A percentile compares a stretch with the other conserved stretches of the same genome.
Conservation (phyloP, 2,329 filamentous ascomycete genomes). For the Cordyceps cicadae region DNA sequence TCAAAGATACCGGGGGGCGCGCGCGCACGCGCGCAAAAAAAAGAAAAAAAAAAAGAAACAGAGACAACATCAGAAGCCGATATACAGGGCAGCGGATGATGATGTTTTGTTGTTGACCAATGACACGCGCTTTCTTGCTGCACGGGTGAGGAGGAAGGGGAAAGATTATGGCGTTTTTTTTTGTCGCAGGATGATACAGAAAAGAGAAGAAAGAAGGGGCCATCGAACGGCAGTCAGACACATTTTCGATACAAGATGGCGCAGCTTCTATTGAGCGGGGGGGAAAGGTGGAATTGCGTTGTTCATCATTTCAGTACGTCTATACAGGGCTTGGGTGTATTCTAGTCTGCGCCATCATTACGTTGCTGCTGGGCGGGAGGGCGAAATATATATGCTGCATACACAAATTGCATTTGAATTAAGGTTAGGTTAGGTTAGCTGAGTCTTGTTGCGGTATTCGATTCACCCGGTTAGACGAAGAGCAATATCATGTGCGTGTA, state of each 20-base stretch:
- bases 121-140: too few relatives aligned
- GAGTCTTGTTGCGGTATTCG: background rate
- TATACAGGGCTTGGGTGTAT: background rate
- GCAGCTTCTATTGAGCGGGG: background rate
- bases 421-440: background rate
- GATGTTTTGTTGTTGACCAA: too few relatives aligned
- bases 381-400: slow-evolving; percentile 4
- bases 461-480: background rate
- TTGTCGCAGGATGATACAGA: too few relatives aligned
- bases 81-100: too few relatives aligned
- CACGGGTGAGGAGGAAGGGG: too few relatives aligned
- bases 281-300: background rate
- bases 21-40: too few relatives aligned
- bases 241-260: background rate
- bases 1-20: too few relatives aligned
- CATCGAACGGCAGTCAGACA: too few relatives aligned
- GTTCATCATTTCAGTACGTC: background rate
- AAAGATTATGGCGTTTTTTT: too few relatives aligned
- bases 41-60: too few relatives aligned
- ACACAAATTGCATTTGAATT: background rate
- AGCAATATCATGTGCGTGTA: background rate
- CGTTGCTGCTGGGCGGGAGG: background rate
- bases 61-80: too few relatives aligned
- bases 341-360: slow-evolving; percentile 1
- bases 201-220: too few relatives aligned